Evolutionary conservation across 176 grass and related monocot species (phyloP).

Genomic region (Otatea glauca): DNA sequence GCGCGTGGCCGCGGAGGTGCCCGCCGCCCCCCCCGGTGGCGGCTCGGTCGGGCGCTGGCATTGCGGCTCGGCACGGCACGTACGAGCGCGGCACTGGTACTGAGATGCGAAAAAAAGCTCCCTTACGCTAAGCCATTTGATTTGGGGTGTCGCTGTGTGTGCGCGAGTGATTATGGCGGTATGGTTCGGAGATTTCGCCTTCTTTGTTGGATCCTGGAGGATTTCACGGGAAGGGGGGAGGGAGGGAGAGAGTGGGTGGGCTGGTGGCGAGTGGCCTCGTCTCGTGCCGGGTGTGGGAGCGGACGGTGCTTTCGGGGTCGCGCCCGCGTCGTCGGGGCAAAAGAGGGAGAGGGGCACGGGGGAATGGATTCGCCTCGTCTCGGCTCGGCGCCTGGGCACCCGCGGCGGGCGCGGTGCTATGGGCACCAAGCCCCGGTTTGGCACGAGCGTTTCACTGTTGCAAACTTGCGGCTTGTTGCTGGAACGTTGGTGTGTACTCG

Average conservation of each 20-base stretch:
- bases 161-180: slow-evolving; percentile 48
- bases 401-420: background rate
- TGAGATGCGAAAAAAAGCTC: background rate
- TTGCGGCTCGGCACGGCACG: slow-evolving; percentile 12
- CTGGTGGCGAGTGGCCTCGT: slow-evolving; percentile 23
- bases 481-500: background rate
- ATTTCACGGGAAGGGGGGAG: slow-evolving; percentile 52
- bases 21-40: slow-evolving; percentile 36
- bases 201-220: slow-evolving; percentile 50
- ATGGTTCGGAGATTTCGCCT: slow-evolving; percentile 53
- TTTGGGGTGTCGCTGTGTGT: background rate
- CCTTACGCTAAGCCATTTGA: slow-evolving; percentile 40
- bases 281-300: slow-evolving; percentile 51
- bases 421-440: background rate
- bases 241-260: background rate
- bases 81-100: background rate
- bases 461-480: background rate
- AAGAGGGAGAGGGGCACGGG: background rate
- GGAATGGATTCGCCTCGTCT: slow-evolving; percentile 22
- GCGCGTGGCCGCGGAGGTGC: slow-evolving; percentile 72
- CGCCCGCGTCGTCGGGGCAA: slow-evolving; percentile 39
- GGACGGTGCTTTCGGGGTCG: slow-evolving; percentile 49
- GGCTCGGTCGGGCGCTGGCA: slow-evolving; percentile 53
- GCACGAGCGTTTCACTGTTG: background rate
- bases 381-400: background rate